These are phyloP conservation scores for Neurospora crassa DNA, from an alignment of 2,329 filamentous ascomycete species.

Conservation along the genomic window DNA sequence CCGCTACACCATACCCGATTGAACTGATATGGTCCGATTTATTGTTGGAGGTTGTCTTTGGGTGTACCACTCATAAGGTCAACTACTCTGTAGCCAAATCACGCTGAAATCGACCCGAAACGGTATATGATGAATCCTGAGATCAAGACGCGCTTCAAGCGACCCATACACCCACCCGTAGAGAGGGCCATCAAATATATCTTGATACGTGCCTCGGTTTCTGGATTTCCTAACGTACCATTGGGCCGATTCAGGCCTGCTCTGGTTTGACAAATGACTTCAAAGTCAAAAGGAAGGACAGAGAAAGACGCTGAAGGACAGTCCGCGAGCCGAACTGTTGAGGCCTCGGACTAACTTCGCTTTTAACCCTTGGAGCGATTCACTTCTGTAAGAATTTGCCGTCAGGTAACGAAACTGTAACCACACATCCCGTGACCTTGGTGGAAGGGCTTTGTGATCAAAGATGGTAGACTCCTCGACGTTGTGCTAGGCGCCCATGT, in stretches of 20 bases:
- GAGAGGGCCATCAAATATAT: not conserved
- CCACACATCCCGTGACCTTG: not conserved
- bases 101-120: not conserved
- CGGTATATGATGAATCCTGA: not conserved
- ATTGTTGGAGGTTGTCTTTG: not conserved
- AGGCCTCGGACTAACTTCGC: not conserved
- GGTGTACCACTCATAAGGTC: not conserved
- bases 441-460: not conserved
- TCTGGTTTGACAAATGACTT: too few species aligned
- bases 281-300: too few species aligned
- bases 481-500: not conserved
- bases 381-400: too few species aligned
- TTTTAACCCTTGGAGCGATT: too few species aligned
- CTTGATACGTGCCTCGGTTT: not conserved
- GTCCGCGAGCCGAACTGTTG: not conserved
- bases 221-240: not conserved
- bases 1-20: too few species aligned
- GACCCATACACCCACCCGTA: too few species aligned
- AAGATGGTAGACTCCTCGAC: not conserved
- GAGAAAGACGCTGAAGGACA: not conserved
- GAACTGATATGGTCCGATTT: not conserved
- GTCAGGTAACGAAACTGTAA: not conserved
- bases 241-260: not conserved
- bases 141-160: not conserved
- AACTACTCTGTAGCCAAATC: not conserved